Base-by-base conservation (phyloP, 495 filamentous ascomycete genomes). In the Hyphodiscus hymeniophilus region DNA sequence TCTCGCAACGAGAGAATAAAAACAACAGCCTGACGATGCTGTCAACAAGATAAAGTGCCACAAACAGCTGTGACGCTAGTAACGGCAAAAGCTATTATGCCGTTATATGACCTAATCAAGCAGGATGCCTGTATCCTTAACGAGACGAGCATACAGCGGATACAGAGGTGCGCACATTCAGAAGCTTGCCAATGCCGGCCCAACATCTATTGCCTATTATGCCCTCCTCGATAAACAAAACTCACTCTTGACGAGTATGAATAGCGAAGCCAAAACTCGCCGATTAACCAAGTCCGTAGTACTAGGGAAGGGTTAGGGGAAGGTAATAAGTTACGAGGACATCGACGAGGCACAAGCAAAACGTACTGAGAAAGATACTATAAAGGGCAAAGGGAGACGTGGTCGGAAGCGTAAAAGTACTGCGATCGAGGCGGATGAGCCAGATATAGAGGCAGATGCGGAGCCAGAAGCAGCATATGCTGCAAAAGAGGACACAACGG, bases 311-410 rank as follows among this genome's bases (percentile, higher is more conserved):
- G n/a, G n/a, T n/a, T n/a, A n/a, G n/a, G 58, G 52, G 24, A 65
- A 58, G 52, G 62, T 63, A 6, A 63, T 62, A 59, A 65, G 57
- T 50, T 63, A 59, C 50, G 57, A 65, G 61, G 57, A 65, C 48
- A 53, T 65, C 21, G 52, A 60, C 43, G 50, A 56, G 47, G 57
- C 56, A 56, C 54, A 55, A 52, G 53, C 46, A 42, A 56, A 58
- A 47, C 59, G 57, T 42, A 57, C 58, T 45, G 38, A 7, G 38
- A 41, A 41, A 24, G 38, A 41, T 7, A 18, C 21, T 24, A 41
- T n/a, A 41, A 41, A 28, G n/a, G 41, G 22, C 26, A 44, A 44
- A 23, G 32, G 44, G 12, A 58, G 55, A 51, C 55, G 46, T 42
- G 55, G 55, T 47, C 55, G 47, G 45, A 55, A 55, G 55, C 51